phyloP scores from a whole-genome alignment of 352 stramenopile species.

The Pythium aphanidermatum region DNA sequence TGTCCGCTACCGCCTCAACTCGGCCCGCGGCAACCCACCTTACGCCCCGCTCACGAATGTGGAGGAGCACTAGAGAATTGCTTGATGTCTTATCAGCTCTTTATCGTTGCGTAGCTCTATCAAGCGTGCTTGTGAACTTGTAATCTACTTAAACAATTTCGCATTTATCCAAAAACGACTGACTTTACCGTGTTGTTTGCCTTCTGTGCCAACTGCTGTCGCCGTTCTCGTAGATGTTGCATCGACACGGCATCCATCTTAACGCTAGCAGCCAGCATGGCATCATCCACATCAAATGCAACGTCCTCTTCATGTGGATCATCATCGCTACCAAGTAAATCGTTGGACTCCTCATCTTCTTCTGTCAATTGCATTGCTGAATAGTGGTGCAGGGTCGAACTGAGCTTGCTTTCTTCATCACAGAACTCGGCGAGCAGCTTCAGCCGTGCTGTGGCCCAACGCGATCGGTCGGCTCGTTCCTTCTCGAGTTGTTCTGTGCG shows the following conservation, averaged over 20 bases:
- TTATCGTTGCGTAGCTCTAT: too few relatives aligned
- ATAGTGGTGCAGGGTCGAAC: slow-evolving; percentile 17
- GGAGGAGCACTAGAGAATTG: too few relatives aligned
- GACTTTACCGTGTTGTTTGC: neutral
- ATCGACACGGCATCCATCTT: slow-evolving; percentile 15
- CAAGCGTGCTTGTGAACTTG: too few relatives aligned
- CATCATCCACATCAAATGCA: slow-evolving; percentile 2
- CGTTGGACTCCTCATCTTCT: slow-evolving; percentile 4
- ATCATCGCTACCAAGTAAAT: slow-evolving; percentile 3
- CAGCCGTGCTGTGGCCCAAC: slow-evolving; percentile 58
- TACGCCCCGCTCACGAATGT: slow-evolving; percentile 68
- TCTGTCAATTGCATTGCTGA: slow-evolving; percentile 3
- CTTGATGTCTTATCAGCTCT: too few relatives aligned
- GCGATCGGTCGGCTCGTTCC: slow-evolving; percentile 54
- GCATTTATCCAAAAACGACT: slow-evolving; percentile 10
- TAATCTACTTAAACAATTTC: too few relatives aligned
- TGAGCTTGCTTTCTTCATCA: slow-evolving; percentile 73
- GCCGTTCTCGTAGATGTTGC: neutral
- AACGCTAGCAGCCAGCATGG: neutral
- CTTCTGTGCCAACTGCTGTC: neutral
- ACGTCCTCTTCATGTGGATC: neutral
- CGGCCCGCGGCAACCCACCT: slow-evolving; percentile 37
- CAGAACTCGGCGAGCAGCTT: slow-evolving; percentile 77
- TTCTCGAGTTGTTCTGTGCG: slow-evolving; percentile 52
- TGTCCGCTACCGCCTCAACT: slow-evolving; percentile 49